Evolutionary conservation across 768 basidiomycete species (phyloP), one percentile per base, ranked within the genome.

Genomic region (Podaxis sp.): DNA sequence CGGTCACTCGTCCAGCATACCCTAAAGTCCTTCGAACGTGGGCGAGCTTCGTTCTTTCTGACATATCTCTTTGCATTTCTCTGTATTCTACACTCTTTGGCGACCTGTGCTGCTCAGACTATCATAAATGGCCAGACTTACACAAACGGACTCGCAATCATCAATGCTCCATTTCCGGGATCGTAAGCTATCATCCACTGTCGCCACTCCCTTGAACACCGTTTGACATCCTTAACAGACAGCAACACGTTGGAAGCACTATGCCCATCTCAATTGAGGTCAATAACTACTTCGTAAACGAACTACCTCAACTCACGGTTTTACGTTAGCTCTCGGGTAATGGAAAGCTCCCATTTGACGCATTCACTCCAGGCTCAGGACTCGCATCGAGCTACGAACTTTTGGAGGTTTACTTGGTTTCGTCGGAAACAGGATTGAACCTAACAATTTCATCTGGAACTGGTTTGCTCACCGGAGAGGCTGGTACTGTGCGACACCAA

Each of bases 341-440:
- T 66, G 81, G 82, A 22, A 75, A 79, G 48, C 71, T 83, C 12
- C 71, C 75, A 39, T 61, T 73, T 24, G 65, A 58, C 48, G 76
- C 78, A n/a, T 69, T 71, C 28, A 63, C 68, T 5, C 76, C 78
- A 4, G 71, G 69, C 58, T 79, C 80, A 6, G 68, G 66, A 26
- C 65, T 73, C 8, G 59, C 74, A 0, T 81, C 79, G 1, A 70
- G 74, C 49, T 80, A 74, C 67, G 73, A 78, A 59, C 68, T 69
- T 7, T 67, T 83, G 6, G 73, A 80, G 36, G 75, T 83, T 6
- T 83, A 75, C 63, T 71, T 83, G 11, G 76, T 82, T 8, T 83
- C 83, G 2, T 65, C 74, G 1, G 59, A 72, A 38, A 70, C 72
- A 9, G 69, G 72, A n/a, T 26, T 73, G 33, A 82, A 83, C 64